Evolutionary conservation across 2,329 filamentous ascomycete species (phyloP).

Genomic region (Venturiaceae sp.): DNA sequence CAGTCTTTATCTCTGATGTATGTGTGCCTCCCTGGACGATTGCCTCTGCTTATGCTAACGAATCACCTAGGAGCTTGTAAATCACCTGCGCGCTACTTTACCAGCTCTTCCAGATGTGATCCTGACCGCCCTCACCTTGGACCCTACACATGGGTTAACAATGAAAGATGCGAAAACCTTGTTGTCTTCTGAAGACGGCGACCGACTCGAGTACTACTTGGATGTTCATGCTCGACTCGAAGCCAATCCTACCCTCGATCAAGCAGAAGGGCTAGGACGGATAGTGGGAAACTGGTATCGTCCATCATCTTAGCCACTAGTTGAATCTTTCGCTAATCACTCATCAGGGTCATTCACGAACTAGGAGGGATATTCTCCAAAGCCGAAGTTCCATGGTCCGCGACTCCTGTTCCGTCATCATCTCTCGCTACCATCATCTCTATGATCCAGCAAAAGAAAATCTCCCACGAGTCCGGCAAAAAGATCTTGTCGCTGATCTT

Average conservation of each 20-base stretch:
- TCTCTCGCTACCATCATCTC: slow-evolving; percentile 35
- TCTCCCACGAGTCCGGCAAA: slow-evolving; percentile 50
- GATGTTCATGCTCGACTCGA: slow-evolving; percentile 47
- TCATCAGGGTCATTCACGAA: slow-evolving; percentile 38
- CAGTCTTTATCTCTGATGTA: slow-evolving; percentile 60
- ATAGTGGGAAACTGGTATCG: slow-evolving; percentile 46
- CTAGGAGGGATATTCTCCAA: slow-evolving; percentile 37
- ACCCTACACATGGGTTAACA: slow-evolving; percentile 55
- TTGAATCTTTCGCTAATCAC: no score
- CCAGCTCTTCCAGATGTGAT: slow-evolving; percentile 65
- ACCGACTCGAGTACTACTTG: slow-evolving; percentile 73
- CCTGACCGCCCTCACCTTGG: slow-evolving; percentile 48
- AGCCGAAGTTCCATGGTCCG: slow-evolving; percentile 27
- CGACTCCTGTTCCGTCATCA: slow-evolving; percentile 25
- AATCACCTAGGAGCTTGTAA: slow-evolving; percentile 48
- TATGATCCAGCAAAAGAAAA: slow-evolving; percentile 29
- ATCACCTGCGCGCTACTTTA: slow-evolving; percentile 51
- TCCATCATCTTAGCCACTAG: background rate
- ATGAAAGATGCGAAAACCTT: slow-evolving; percentile 77
- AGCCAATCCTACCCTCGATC: slow-evolving; percentile 14
- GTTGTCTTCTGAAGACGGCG: slow-evolving; percentile 66
- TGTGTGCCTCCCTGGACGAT: background rate
- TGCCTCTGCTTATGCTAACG: background rate
- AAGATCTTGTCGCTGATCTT: slow-evolving; percentile 47
- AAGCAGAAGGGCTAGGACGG: slow-evolving; percentile 27